Conservation (phyloP, 768 basidiomycete species). For the Ramaria sp. region DNA sequence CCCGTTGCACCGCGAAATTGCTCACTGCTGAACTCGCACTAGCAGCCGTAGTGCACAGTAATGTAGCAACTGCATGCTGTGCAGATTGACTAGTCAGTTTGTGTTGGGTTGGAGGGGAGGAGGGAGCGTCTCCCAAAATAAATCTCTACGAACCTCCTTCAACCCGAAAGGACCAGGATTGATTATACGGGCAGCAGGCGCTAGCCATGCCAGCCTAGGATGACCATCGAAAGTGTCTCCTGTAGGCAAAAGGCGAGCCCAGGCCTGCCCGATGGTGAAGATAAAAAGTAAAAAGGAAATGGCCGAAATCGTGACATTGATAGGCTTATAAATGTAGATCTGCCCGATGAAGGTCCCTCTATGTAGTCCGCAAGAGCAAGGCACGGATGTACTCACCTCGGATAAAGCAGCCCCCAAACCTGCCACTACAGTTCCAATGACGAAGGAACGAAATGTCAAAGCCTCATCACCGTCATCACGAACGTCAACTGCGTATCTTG, state of each 20-base stretch:
- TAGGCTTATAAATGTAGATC: constrained; percentile 54
- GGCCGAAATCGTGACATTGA: constrained; percentile 38
- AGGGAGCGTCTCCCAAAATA: not conserved
- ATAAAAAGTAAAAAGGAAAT: constrained; percentile 48
- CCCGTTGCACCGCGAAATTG: constrained; percentile 53
- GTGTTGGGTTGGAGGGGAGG: not conserved
- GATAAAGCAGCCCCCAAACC: constrained; percentile 47
- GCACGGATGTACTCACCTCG: constrained; percentile 30
- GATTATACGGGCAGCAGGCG: constrained; percentile 32
- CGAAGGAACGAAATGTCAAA: constrained; percentile 43
- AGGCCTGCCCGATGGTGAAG: constrained; percentile 39
- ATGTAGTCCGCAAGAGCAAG: not conserved
- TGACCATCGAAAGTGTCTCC: constrained; percentile 28
- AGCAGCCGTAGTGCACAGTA: constrained; percentile 48
- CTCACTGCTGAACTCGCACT: constrained; percentile 41
- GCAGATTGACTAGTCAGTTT: not conserved
- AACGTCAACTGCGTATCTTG: constrained; percentile 37
- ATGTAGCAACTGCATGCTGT: constrained; percentile 47
- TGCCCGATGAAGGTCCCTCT: constrained; percentile 13
- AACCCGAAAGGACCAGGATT: constrained; percentile 49
- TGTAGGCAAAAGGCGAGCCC: constrained; percentile 23
- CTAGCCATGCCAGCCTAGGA: constrained; percentile 28
- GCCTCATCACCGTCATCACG: constrained; percentile 49
- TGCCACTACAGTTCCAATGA: constrained; percentile 46
- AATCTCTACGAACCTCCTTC: constrained; percentile 38